These are phyloP conservation scores for Cytospora schulzeri DNA, from an alignment of 2,329 filamentous ascomycete genomes.

Conservation along the genomic window DNA sequence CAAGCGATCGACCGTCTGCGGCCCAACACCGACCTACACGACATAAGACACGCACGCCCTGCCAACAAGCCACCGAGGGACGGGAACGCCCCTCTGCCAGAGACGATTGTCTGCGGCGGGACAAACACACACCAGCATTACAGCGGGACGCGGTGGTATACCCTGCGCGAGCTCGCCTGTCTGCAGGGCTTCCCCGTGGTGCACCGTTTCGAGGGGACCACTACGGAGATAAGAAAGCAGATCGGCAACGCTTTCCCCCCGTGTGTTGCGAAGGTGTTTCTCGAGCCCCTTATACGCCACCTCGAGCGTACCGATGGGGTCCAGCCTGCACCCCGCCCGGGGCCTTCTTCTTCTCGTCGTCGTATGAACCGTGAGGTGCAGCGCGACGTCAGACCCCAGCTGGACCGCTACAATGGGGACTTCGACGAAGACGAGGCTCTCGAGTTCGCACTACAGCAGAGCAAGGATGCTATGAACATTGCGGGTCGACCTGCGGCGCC, in stretches of 20 bases:
- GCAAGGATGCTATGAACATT: constrained; percentile 34
- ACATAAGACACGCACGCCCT: constrained; percentile 32
- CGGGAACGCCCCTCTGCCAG: constrained; percentile 48
- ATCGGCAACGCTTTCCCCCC: constrained; percentile 82
- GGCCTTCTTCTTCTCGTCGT: background rate
- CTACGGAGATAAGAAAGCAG: constrained; percentile 55
- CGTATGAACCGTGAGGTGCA: background rate
- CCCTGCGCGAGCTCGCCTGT: constrained; percentile 67
- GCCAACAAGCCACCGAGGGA: constrained; percentile 45
- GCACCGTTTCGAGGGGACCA: constrained; percentile 56
- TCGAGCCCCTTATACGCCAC: constrained; percentile 49
- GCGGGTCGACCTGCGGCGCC: background rate
- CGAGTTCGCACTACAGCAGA: background rate
- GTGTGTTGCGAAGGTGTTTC: constrained; percentile 51
- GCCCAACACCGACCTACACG: constrained; percentile 40
- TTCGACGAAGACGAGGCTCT: background rate
- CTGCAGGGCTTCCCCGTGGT: constrained; percentile 69
- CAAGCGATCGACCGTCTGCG: constrained; percentile 44
- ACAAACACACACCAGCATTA: constrained; percentile 63
- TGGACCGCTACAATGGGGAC: background rate
- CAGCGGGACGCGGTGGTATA: constrained; percentile 63
- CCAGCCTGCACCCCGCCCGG: background rate
- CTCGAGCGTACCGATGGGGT: constrained; percentile 48
- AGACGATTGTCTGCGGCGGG: constrained; percentile 66
- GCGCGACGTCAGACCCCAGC: background rate